Evolutionary conservation across 495 filamentous ascomycete genomes (phyloP), one percentile per base, ranked within the genome.

Genomic region (Tuber umbilicatum): DNA sequence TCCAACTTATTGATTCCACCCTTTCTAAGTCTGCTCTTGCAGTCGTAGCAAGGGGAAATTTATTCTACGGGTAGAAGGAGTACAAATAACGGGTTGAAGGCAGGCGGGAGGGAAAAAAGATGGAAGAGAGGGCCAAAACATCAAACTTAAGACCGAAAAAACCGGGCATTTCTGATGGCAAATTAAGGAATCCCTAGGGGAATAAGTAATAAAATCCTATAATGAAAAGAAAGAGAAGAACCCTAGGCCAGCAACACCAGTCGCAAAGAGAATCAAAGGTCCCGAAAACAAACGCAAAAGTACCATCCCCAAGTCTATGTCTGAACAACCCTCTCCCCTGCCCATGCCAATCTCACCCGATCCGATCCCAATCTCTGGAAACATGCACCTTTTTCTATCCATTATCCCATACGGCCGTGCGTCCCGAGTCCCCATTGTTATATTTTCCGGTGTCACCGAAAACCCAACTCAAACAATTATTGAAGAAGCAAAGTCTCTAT

Each of bases 191-290:
- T 73, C 41, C 50, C 43, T 42, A 42, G 55, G 68, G 68, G 69
- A 76, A 68, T 31, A 31, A 41, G 40, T 43, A 79, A 79, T 72
- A 79, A 79, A 79, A 73, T 41, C 14, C 43, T 67, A 73, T 70
- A 72, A 39, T 43, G 67, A 55, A 73, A 68, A 70, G 70, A 79
- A 79, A 70, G 73, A 64, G 27, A 64, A 64, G 27, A 64, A 35
- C 77, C 76, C 73, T 73, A 73, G 60, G 73, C 74, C 64, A 55
- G 73, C 50, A 79, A 79, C 73, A 73, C 72, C 73, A 74, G 37
- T 67, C 72, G 76, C 76, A 78, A 78, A 78, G 71, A 78, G 71
- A 31, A 31, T 27, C 27, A 17, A 70, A 42, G 73, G 42, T 73
- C 70, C n/a, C 70, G 39, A 68, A 69, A 70, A 43, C 39, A 73